Conservation (phyloP, 2,329 filamentous ascomycete species). For the Aspergillus sp. region DNA sequence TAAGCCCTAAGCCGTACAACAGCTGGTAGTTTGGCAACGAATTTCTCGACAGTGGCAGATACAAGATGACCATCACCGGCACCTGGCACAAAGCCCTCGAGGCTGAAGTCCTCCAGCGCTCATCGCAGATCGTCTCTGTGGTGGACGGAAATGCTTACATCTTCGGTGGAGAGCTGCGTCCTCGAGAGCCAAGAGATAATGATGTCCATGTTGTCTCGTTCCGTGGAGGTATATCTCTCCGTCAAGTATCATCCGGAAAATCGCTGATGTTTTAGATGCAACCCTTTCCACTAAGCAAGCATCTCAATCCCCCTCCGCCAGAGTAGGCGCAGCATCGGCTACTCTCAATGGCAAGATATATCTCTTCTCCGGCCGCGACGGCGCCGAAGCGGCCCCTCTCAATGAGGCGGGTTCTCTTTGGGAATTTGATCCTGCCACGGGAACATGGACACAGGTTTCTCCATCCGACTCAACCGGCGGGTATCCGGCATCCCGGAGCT, state of each 20-base stretch:
- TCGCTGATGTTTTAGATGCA: neutral
- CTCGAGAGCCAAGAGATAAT: slow-evolving; percentile 64
- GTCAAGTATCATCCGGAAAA: neutral
- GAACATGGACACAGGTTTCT: slow-evolving; percentile 58
- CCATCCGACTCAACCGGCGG: slow-evolving; percentile 45
- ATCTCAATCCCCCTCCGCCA: slow-evolving; percentile 50
- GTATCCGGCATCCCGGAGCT: slow-evolving; percentile 61
- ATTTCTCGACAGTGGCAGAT: too few relatives aligned
- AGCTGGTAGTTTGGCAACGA: too few relatives aligned
- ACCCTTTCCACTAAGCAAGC: slow-evolving; percentile 1
- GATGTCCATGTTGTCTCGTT: slow-evolving; percentile 61
- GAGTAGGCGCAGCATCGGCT: slow-evolving; percentile 67
- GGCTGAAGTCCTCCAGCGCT: slow-evolving; percentile 41
- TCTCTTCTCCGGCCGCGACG: slow-evolving; percentile 72
- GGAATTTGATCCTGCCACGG: slow-evolving; percentile 62
- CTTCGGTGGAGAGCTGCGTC: slow-evolving; percentile 68
- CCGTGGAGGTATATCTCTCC: slow-evolving; percentile 3
- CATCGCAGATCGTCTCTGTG: slow-evolving; percentile 65
- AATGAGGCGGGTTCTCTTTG: slow-evolving; percentile 70
- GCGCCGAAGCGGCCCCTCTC: slow-evolving; percentile 60
- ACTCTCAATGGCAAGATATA: slow-evolving; percentile 66
- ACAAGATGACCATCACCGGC: too few relatives aligned
- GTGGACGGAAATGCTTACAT: slow-evolving; percentile 56
- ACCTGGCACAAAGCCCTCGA: too few relatives aligned
- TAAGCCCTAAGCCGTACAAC: too few relatives aligned